A percentile compares a stretch with the other conserved stretches of the same genome.
These are phyloP conservation scores for Coniosporium apollinis DNA, from an alignment of 495 filamentous ascomycete species.

Conservation along the genomic window DNA sequence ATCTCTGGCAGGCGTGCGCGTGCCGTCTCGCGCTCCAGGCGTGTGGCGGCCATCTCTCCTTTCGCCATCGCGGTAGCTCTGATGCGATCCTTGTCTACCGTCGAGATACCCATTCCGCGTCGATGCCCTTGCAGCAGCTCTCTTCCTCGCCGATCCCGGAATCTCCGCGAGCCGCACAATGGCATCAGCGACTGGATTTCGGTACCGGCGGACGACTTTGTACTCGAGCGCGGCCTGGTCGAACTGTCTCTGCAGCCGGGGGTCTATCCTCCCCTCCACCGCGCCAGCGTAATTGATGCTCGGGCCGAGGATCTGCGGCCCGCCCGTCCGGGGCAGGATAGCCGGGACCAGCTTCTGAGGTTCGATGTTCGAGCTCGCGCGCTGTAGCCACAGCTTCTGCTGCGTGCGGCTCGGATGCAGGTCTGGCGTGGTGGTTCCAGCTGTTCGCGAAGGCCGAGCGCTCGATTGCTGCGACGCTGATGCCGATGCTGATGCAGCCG, in stretches of 20 bases:
- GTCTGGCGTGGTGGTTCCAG: not conserved
- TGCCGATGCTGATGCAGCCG: not conserved
- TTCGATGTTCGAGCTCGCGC: conserved; percentile 49
- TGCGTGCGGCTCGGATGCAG: conserved; percentile 30
- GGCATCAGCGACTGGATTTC: conserved; percentile 47
- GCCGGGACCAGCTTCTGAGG: conserved; percentile 27
- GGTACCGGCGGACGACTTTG: conserved; percentile 46
- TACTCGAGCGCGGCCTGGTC: conserved; percentile 50
- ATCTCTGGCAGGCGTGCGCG: no score
- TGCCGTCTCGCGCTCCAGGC: no score
- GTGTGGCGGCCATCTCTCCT: no score
- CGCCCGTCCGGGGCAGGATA: conserved; percentile 23
- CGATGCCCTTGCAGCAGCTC: no score
- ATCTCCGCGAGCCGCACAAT: not conserved
- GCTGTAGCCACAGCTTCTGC: conserved; percentile 54
- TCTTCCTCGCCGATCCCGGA: not conserved
- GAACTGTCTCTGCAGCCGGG: conserved; percentile 36
- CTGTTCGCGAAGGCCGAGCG: not conserved
- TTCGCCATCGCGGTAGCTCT: no score
- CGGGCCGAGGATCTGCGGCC: conserved; percentile 20
- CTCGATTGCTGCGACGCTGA: not conserved
- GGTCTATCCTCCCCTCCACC: conserved; percentile 16
- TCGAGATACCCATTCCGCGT: no score
- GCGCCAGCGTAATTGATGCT: conserved; percentile 29
- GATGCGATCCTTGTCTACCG: no score